Conservation (phyloP, 768 basidiomycete genomes). For the Mycena rosella region DNA sequence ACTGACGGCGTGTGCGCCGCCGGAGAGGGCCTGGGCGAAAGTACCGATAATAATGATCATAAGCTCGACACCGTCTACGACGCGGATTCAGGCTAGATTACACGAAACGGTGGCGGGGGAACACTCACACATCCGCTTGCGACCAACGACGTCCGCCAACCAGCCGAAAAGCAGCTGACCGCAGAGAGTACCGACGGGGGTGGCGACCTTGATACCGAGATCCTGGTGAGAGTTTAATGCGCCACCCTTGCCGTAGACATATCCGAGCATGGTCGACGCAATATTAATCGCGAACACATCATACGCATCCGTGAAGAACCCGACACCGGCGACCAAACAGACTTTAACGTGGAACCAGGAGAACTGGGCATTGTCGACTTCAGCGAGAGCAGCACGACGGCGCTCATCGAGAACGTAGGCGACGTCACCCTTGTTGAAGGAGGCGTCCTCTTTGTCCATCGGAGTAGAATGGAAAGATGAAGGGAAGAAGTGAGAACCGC, state of each 20-base stretch:
- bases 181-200: conserved; percentile 79
- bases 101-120: not conserved
- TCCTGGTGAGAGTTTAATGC: conserved; percentile 72
- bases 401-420: conserved; percentile 71
- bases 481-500: too few relatives aligned
- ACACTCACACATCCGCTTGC: conserved; percentile 82
- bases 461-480: conserved; percentile 34
- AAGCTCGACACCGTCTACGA: conserved; percentile 75
- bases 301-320: conserved; percentile 94
- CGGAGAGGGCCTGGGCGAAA: conserved; percentile 84
- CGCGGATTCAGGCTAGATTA: conserved; percentile 1
- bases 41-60: conserved; percentile 87
- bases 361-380: conserved; percentile 90
- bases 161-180: conserved; percentile 86
- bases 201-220: conserved; percentile 83
- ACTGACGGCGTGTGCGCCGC: conserved; percentile 71
- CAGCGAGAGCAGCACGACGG: conserved; percentile 83
- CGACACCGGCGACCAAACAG: conserved; percentile 78
- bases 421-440: conserved; percentile 46
- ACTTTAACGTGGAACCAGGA: conserved; percentile 91
- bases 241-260: conserved; percentile 70
- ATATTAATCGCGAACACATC: conserved; percentile 95
- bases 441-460: conserved; percentile 55
- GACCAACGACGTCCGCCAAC: conserved; percentile 82
- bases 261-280: conserved; percentile 85